Conservation (phyloP, 2,329 filamentous ascomycete genomes). For the Endocalyx cinctus region DNA sequence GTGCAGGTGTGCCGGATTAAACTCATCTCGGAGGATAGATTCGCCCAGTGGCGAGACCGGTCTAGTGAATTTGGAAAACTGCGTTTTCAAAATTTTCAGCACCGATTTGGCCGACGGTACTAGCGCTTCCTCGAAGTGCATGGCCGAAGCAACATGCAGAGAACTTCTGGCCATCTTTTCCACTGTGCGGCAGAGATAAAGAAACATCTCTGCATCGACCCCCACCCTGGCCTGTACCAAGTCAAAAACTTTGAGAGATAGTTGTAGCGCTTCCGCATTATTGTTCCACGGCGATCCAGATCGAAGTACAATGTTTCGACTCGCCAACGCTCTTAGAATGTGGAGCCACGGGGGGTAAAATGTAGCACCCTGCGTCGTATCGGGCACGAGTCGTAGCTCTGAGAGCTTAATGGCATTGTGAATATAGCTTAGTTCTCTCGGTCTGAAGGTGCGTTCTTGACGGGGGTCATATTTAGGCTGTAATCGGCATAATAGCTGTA, state of each 20-base stretch:
- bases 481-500: conserved; percentile 44
- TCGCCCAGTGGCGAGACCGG: no score
- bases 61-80: conserved; percentile 21
- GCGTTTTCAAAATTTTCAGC: conserved; percentile 4
- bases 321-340: conserved; percentile 35
- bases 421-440: conserved; percentile 18
- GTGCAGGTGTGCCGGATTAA: conserved; percentile 46
- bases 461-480: conserved; percentile 23
- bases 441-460: conserved; percentile 15
- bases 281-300: conserved; percentile 17
- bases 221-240: conserved; percentile 24
- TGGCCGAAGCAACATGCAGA: no score
- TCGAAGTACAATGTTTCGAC: conserved; percentile 25
- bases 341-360: conserved; percentile 38
- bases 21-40: conserved; percentile 35
- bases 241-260: conserved; percentile 28
- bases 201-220: conserved; percentile 31
- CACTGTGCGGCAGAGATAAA: conserved; percentile 29
- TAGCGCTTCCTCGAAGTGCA: no score
- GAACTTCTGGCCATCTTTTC: conserved; percentile 27
- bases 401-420: conserved; percentile 32
- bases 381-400: conserved; percentile 19
- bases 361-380: conserved; percentile 20
- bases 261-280: conserved; percentile 24
- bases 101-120: conserved; percentile 8